Evolutionary conservation across 1,139 yeast genomes (phyloP), one percentile per base, ranked within the genome.

Genomic region (Kodamaea alishanica): DNA sequence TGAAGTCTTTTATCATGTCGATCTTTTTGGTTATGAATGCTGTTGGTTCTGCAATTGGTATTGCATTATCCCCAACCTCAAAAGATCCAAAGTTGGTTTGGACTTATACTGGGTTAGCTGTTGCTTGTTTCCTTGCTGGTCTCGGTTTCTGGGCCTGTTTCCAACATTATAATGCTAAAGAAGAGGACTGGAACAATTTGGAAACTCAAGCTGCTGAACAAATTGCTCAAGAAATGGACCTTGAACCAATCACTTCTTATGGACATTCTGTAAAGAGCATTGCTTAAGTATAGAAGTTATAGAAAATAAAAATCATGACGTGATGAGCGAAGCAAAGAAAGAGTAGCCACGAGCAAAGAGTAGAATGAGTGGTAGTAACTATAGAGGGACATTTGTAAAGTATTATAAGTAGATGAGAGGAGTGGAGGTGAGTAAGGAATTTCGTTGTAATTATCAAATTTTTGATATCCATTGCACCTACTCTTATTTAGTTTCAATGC

Each of bases 21-120:
- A 52, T 81, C 35, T 81, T 75, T 63, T 66, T 81, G 56, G 60
- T 81, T 39, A 79, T 82, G 32, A 77, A 72, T 49, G 87, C 87
- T 10, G 47, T 77, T 44, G 90, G 90, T 51, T 71, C 88, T 24
- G 86, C 88, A 26, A 56, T 84, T 34, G 89, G 88, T 56, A 80
- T 81, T 60, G 87, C 88, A 6, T 65, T 84, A 44, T 77, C 86
- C 11, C 73, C 88, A 15, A 76, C 80, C 12, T 70, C 86, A 12
- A 73, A 63, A 42, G 78, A 83, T 60, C 90, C 90, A 35, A 78
- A 82, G 64, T 73, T 79, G 52, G 76, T 76, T 33, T 81, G 86
- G 85, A 69, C 75, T 52, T 84, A 77, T 62, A 66, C 78, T 34
- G 84, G 84, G 42, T 69, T 84, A 48, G 82, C 81, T 9, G 63